phyloP scores from a whole-genome alignment of 441 rosid species.

The Breynia disticha region DNA sequence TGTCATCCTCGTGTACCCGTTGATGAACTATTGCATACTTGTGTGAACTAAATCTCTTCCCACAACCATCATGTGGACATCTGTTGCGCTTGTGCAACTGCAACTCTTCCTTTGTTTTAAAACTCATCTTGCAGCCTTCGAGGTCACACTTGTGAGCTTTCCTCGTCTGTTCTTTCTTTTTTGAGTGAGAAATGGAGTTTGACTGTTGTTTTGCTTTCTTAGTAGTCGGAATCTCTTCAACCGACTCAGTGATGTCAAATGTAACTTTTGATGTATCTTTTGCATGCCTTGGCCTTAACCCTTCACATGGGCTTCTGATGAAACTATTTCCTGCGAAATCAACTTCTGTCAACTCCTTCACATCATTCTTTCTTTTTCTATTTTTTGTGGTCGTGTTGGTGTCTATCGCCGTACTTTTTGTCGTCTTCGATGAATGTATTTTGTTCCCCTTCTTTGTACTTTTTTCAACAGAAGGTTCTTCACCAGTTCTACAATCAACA shows the following conservation, averaged over 20 bases:
- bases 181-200: constrained; percentile 15
- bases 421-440: not conserved
- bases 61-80: constrained; percentile 75
- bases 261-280: constrained; percentile 29
- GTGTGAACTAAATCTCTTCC: constrained; percentile 81
- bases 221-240: constrained; percentile 22
- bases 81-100: constrained; percentile 62
- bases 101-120: constrained; percentile 57
- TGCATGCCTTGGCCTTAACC: constrained; percentile 71
- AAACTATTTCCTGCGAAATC: constrained; percentile 30
- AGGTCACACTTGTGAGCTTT: constrained; percentile 49
- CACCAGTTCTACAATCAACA: constrained; percentile 22
- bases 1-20: constrained; percentile 79
- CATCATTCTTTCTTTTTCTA: constrained; percentile 49
- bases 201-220: constrained; percentile 34
- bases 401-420: constrained; percentile 10
- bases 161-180: constrained; percentile 27
- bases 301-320: constrained; percentile 94
- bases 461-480: not conserved
- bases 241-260: constrained; percentile 15
- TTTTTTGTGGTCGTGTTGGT: constrained; percentile 22
- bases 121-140: constrained; percentile 86
- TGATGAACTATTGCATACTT: constrained; percentile 70
- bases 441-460: not conserved
- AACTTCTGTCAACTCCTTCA: constrained; percentile 33